phyloP scores from a whole-genome alignment of 2,329 filamentous ascomycete genomes.

The Sporothrix schenckii region DNA sequence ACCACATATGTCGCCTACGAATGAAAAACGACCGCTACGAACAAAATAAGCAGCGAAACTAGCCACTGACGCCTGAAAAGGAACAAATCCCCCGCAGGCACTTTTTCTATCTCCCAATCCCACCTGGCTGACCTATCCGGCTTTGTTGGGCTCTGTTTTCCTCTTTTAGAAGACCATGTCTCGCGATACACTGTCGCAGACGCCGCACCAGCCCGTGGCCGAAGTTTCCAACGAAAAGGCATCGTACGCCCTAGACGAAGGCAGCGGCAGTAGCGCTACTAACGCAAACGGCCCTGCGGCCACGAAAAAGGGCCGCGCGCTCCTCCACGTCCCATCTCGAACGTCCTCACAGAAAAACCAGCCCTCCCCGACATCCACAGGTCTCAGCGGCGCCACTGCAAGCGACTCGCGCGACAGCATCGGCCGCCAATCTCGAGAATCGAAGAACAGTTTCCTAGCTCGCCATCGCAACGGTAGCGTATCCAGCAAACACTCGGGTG shows the following conservation, averaged over 20 bases:
- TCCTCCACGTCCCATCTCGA: constrained; percentile 63
- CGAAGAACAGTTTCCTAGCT: constrained; percentile 65
- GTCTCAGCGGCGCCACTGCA: constrained; percentile 62
- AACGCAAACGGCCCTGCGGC: constrained; percentile 24
- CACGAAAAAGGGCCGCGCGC: constrained; percentile 54
- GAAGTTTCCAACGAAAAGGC: constrained; percentile 52
- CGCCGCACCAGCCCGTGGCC: constrained; percentile 40
- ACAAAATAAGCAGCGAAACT: constrained; percentile 13
- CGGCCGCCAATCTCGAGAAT: constrained; percentile 66
- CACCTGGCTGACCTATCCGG: constrained; percentile 25
- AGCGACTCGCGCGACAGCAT: constrained; percentile 65
- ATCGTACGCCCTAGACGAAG: constrained; percentile 48
- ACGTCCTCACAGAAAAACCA: constrained; percentile 65
- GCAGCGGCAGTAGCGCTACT: constrained; percentile 34
- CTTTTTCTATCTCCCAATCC: constrained; percentile 7
- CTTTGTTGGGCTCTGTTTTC: constrained; percentile 28
- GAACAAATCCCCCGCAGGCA: constrained; percentile 11
- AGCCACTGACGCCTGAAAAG: constrained; percentile 29
- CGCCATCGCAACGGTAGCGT: constrained; percentile 68
- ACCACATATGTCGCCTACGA: constrained; percentile 3
- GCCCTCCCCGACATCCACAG: constrained; percentile 61
- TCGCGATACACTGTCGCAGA: constrained; percentile 44
- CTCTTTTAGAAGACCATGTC: constrained; percentile 39
- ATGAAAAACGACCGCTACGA: background rate
- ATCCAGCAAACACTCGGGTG: constrained; percentile 64